phyloP scores from a whole-genome alignment of 2,329 filamentous ascomycete species.

The Samsoniella hepiali region DNA sequence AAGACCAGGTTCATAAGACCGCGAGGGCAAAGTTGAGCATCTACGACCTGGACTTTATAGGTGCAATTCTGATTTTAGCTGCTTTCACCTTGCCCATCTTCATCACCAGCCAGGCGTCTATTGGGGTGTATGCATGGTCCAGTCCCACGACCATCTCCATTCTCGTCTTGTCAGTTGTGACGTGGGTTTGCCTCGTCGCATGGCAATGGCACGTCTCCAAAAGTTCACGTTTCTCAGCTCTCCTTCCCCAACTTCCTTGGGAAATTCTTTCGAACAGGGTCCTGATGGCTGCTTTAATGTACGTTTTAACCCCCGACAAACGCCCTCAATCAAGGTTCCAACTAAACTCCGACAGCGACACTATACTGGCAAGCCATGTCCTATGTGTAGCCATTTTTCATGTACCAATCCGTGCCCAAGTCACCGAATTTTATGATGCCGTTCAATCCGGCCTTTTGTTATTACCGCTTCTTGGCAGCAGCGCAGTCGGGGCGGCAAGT shows the following conservation, averaged over 20 bases:
- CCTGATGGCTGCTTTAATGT: background rate
- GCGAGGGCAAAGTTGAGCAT: background rate
- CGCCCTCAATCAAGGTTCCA: background rate
- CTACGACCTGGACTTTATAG: background rate
- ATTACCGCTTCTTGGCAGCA: background rate
- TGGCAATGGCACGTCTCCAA: background rate
- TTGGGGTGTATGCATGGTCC: background rate
- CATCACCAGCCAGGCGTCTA: background rate
- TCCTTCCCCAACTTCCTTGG: background rate
- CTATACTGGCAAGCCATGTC: background rate
- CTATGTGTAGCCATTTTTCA: background rate
- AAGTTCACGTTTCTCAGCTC: background rate
- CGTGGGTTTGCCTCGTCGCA: background rate
- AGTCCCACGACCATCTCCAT: background rate
- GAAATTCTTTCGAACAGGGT: background rate
- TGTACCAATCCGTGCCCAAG: background rate
- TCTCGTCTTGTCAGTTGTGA: background rate
- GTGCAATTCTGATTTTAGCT: background rate
- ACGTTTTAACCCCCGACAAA: too few species aligned
- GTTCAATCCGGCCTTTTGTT: background rate
- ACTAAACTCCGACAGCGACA: background rate
- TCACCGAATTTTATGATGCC: background rate
- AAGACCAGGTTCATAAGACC: background rate
- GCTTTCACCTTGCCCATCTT: background rate
- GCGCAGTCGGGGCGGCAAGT: background rate